A percentile compares a stretch with the other conserved stretches of the same genome.
phyloP scores from a whole-genome alignment of 2,329 filamentous ascomycete species.

The Sporothrix variecibatus region DNA sequence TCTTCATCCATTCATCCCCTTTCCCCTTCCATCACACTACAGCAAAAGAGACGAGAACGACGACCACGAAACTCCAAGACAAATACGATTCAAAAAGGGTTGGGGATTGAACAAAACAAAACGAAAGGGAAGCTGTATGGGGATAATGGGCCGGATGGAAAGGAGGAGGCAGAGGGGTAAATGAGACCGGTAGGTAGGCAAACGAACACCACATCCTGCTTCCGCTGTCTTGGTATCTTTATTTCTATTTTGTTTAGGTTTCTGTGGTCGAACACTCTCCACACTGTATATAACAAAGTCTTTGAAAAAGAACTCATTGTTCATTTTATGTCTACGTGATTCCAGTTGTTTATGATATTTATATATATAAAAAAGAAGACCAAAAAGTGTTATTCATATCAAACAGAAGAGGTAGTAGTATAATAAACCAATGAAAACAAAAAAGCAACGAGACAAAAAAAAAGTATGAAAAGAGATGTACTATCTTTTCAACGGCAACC shows the following conservation, averaged over 20 bases:
- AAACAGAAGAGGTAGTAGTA: constrained; percentile 22
- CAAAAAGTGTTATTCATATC: constrained; percentile 11
- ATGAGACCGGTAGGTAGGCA: not conserved
- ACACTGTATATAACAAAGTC: constrained; percentile 28
- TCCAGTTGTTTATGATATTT: no score
- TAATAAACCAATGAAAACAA: constrained; percentile 23
- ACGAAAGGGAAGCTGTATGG: not conserved
- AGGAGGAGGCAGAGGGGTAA: not conserved
- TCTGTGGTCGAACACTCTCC: constrained; percentile 26
- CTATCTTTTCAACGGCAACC: not conserved
- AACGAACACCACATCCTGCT: not conserved
- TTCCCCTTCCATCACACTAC: not conserved
- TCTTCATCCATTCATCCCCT: not conserved
- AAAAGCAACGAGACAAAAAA: constrained; percentile 21
- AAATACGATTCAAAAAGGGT: not conserved
- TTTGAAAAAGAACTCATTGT: constrained; percentile 17
- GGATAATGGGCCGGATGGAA: not conserved
- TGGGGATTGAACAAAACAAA: not conserved
- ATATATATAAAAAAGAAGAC: not conserved
- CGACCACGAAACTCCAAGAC: not conserved
- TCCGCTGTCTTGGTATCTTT: not conserved
- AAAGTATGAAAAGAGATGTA: constrained; percentile 8
- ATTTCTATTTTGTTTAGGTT: not conserved
- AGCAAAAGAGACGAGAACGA: not conserved
- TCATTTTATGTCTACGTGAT: not conserved